A percentile compares a stretch with the other conserved stretches of the same genome.
Conservation (phyloP, 768 basidiomycete species). For the Suillus occidentalis region DNA sequence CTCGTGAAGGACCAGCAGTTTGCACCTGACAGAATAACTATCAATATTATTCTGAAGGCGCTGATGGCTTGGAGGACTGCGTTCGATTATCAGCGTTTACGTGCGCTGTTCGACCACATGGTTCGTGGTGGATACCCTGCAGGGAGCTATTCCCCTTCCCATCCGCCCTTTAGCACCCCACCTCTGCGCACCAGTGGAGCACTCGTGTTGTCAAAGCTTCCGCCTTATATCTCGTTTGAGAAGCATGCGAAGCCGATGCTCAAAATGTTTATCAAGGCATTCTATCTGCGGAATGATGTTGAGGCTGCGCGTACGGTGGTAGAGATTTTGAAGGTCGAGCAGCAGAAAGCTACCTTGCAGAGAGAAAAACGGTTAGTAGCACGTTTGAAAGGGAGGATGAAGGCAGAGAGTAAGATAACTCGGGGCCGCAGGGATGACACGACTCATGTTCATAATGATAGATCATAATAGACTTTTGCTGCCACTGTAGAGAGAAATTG, state of each 20-base stretch:
- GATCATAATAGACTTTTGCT: not conserved
- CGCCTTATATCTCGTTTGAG: conserved; percentile 50
- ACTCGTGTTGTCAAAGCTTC: conserved; percentile 38
- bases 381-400: not conserved
- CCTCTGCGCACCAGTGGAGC: conserved; percentile 10
- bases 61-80: conserved; percentile 51
- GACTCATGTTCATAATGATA: conserved; percentile 1
- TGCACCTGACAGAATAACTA: conserved; percentile 63
- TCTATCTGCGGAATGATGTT: conserved; percentile 55
- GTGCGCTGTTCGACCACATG: conserved; percentile 64
- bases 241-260: conserved; percentile 68
- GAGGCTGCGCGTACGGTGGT: conserved; percentile 53
- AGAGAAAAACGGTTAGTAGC: not conserved
- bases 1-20: conserved; percentile 50
- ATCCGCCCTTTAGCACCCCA: conserved; percentile 48
- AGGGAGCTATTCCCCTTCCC: conserved; percentile 25
- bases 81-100: conserved; percentile 44
- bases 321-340: conserved; percentile 52
- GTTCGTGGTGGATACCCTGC: conserved; percentile 59
- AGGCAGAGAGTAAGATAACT: not conserved
- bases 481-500: not conserved
- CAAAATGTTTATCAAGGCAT: conserved; percentile 69
- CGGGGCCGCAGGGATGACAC: not conserved
- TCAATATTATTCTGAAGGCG: conserved; percentile 66
- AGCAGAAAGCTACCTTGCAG: conserved; percentile 9